Percentiles rank a stretch among this genome's conserved stretches.
These are phyloP conservation scores for Saksenaea vasiformis DNA, from an alignment of 371 early-diverging fungal species.

Conservation along the genomic window DNA sequence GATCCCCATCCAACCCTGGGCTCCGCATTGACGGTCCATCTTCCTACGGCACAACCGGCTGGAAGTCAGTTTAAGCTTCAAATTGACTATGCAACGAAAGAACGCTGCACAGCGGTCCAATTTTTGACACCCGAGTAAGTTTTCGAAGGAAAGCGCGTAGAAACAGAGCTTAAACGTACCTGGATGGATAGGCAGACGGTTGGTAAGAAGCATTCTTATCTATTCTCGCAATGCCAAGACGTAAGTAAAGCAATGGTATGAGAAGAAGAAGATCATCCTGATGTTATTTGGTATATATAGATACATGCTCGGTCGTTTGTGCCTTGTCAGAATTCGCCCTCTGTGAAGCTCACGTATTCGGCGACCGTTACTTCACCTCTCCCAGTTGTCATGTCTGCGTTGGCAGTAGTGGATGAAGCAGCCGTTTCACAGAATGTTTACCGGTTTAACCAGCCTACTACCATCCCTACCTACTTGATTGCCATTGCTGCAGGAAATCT, in stretches of 20 bases:
- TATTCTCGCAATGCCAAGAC: conserved; percentile 94
- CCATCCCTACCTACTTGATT: conserved; percentile 88
- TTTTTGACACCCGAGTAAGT: conserved; percentile 79
- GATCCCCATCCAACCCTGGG: conserved; percentile 70
- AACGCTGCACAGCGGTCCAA: conserved; percentile 82
- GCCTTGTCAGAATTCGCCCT: conserved; percentile 93
- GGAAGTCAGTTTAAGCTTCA: conserved; percentile 49
- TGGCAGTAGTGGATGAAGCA: conserved; percentile 37
- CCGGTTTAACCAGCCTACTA: conserved; percentile 68
- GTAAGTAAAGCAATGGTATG: conserved; percentile 15
- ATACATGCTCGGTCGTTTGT: conserved; percentile 90
- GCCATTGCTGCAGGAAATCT: conserved; percentile 91
- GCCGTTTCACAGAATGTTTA: conserved; percentile 46
- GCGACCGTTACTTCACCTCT: conserved; percentile 71
- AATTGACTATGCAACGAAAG: conserved; percentile 79
- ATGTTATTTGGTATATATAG: conserved; percentile 23
- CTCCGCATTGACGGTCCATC: conserved; percentile 63
- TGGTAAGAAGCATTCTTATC: conserved; percentile 88
- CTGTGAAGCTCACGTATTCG: conserved; percentile 82
- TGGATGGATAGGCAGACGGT: conserved; percentile 71
- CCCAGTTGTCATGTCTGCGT: conserved; percentile 31
- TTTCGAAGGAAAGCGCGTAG: too few relatives aligned
- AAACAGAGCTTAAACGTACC: not conserved
- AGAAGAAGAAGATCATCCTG: not conserved
- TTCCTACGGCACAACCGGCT: conserved; percentile 36